These are phyloP conservation scores for Gomphus sp. DNA, from an alignment of 1,284 basidiomycete species.

Conservation along the genomic window DNA sequence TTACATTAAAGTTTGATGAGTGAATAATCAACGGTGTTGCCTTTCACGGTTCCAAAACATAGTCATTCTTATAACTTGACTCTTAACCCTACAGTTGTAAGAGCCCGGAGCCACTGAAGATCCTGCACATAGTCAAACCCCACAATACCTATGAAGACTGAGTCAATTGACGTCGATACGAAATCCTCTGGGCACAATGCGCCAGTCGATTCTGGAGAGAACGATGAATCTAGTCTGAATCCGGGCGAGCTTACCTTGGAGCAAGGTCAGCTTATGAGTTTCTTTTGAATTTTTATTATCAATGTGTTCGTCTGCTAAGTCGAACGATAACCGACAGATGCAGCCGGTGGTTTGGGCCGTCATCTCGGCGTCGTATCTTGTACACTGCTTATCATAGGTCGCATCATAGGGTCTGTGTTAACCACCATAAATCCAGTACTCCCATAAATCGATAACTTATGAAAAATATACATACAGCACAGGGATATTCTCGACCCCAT, in stretches of 20 bases:
- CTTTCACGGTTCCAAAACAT: neutral
- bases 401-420: slow-evolving; percentile 35
- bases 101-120: neutral
- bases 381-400: slow-evolving; percentile 40
- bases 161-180: neutral
- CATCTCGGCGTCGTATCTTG: slow-evolving; percentile 41
- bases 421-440: neutral
- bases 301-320: neutral
- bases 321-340: slow-evolving; percentile 20
- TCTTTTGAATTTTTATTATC: neutral
- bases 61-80: neutral
- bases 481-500: slow-evolving; percentile 56
- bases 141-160: neutral
- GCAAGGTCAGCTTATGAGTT: neutral
- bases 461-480: slow-evolving; percentile 20
- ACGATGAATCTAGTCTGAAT: neutral
- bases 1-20: neutral
- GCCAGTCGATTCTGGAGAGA: neutral
- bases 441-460: neutral
- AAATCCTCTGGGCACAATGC: neutral
- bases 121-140: neutral
- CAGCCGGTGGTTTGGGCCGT: slow-evolving; percentile 40
- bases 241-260: neutral
- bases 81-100: neutral
- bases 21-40: neutral